These are phyloP conservation scores for Mrakia frigida DNA, from an alignment of 768 basidiomycete species.

Conservation along the genomic window DNA sequence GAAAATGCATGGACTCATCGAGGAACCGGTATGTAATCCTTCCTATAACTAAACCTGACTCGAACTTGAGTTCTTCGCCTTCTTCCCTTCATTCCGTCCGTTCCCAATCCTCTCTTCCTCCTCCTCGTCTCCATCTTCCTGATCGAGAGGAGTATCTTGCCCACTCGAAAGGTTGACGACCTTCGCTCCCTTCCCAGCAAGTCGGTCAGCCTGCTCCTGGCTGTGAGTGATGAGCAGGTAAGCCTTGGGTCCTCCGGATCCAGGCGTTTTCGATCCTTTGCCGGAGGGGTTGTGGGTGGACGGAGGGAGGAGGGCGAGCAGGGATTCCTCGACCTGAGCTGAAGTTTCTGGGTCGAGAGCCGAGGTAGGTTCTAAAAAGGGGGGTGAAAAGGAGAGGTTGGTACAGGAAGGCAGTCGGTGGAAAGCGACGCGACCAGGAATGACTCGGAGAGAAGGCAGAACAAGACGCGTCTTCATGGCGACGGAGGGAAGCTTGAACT, in stretches of 20 bases:
- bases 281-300: slow-evolving; percentile 19
- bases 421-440: neutral
- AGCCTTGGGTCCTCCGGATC: slow-evolving; percentile 28
- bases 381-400: neutral
- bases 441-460: too few relatives aligned
- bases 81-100: neutral
- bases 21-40: too few relatives aligned
- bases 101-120: neutral
- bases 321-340: slow-evolving; percentile 58
- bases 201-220: slow-evolving; percentile 28
- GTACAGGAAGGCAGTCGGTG: neutral
- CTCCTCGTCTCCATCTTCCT: neutral
- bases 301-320: slow-evolving; percentile 52
- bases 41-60: neutral
- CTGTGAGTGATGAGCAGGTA: slow-evolving; percentile 32
- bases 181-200: slow-evolving; percentile 30
- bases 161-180: slow-evolving; percentile 26
- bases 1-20: too few relatives aligned
- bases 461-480: neutral
- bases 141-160: neutral
- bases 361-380: slow-evolving; percentile 70
- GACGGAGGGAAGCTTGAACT: slow-evolving; percentile 25
- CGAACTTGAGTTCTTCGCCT: neutral
- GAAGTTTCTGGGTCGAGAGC: slow-evolving; percentile 71
- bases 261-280: neutral